A percentile compares a stretch with the other conserved stretches of the same genome.
Evolutionary conservation across 108 stramenopile genomes (phyloP).

Genomic region (Discostella stelligeroides): DNA sequence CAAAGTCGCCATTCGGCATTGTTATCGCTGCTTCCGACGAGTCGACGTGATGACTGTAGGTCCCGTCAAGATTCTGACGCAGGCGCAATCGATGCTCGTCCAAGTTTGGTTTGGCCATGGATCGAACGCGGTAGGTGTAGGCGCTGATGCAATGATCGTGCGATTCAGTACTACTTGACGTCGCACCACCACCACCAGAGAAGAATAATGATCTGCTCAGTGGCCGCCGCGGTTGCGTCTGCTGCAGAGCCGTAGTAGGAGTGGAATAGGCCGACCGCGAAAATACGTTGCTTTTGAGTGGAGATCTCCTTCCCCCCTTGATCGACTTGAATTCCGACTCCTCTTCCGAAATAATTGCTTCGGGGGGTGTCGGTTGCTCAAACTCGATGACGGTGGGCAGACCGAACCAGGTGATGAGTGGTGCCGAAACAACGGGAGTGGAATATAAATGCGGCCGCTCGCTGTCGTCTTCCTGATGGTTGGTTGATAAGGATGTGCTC

Average conservation of each 20-base stretch:
- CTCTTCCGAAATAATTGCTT: conserved; percentile 2
- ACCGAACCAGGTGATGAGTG: conserved; percentile 44
- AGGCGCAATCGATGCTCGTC: conserved; percentile 43
- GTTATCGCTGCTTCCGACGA: conserved; percentile 2
- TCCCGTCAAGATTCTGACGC: conserved; percentile 47
- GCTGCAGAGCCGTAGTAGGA: too few relatives aligned
- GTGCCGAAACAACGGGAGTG: conserved; percentile 28
- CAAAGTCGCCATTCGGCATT: conserved; percentile 7
- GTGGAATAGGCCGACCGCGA: conserved; percentile 8
- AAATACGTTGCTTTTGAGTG: background rate
- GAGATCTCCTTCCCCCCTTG: background rate
- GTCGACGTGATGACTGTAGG: conserved; percentile 48
- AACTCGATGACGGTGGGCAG: conserved; percentile 48
- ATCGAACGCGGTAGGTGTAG: conserved; percentile 40
- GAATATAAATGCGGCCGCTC: conserved; percentile 31
- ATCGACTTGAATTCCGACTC: background rate
- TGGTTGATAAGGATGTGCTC: too few relatives aligned
- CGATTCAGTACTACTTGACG: background rate
- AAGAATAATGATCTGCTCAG: background rate
- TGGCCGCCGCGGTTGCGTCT: background rate
- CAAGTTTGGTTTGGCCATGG: background rate
- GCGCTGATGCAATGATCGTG: conserved; percentile 19
- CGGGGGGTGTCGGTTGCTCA: conserved; percentile 21
- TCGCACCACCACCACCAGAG: too few relatives aligned
- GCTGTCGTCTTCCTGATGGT: too few relatives aligned